phyloP scores from a whole-genome alignment of 2,329 filamentous ascomycete species.

The Aspergillus eucalypticola region DNA sequence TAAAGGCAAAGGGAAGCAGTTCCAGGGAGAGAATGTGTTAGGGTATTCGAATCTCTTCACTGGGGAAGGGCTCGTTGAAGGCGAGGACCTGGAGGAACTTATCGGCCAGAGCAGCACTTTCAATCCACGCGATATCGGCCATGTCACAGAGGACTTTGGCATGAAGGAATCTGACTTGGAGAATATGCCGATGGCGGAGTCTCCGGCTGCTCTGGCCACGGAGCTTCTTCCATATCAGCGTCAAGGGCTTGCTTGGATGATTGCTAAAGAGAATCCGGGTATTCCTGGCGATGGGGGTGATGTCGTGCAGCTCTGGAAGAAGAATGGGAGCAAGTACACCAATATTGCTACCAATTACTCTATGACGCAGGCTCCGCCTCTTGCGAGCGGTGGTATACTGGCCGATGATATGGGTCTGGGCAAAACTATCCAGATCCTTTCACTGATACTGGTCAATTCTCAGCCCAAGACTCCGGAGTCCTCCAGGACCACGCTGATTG shows the following conservation, averaged over 20 bases:
- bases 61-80: slow-evolving; percentile 25
- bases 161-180: slow-evolving; percentile 69
- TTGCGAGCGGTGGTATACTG: slow-evolving; percentile 79
- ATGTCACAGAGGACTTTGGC: slow-evolving; percentile 69
- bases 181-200: slow-evolving; percentile 69
- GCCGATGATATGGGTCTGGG: slow-evolving; percentile 93
- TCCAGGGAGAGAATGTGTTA: slow-evolving; percentile 27
- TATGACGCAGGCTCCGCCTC: slow-evolving; percentile 56
- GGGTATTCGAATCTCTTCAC: slow-evolving; percentile 41
- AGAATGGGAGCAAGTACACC: slow-evolving; percentile 52
- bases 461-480: slow-evolving; percentile 46
- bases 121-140: slow-evolving; percentile 64
- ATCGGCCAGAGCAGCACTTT: slow-evolving; percentile 67
- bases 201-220: slow-evolving; percentile 66
- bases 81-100: slow-evolving; percentile 61
- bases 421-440: slow-evolving; percentile 85
- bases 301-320: slow-evolving; percentile 77
- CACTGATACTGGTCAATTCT: slow-evolving; percentile 66
- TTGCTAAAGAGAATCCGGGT: slow-evolving; percentile 69
- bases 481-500: slow-evolving; percentile 69
- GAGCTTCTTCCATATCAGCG: slow-evolving; percentile 75
- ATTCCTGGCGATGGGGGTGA: slow-evolving; percentile 61
- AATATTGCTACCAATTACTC: slow-evolving; percentile 74
- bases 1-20: slow-evolving; percentile 27
- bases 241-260: slow-evolving; percentile 79